These are phyloP conservation scores for Synchytrium microbalum DNA, from an alignment of 371 early-diverging fungal genomes.

Conservation along the genomic window DNA sequence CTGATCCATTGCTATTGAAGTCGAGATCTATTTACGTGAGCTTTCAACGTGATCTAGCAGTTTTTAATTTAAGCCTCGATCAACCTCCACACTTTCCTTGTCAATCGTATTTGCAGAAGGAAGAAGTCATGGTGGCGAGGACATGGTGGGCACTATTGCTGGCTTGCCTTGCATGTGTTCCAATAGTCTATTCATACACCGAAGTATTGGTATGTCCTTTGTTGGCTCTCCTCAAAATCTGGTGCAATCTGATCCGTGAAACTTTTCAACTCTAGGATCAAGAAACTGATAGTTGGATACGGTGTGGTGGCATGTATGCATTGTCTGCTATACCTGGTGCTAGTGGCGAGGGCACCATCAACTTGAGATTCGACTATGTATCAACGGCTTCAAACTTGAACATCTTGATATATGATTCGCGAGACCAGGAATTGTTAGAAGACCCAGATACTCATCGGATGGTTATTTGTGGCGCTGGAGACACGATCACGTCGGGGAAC, in stretches of 20 bases:
- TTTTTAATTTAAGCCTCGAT: too few species aligned
- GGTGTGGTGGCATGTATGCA: not conserved
- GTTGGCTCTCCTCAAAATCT: not conserved
- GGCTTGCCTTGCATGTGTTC: too few species aligned
- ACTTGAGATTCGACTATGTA: not conserved
- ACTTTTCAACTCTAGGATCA: not conserved
- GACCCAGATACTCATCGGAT: not conserved
- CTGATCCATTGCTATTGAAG: too few species aligned
- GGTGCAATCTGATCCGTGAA: not conserved
- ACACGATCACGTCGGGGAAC: conserved; percentile 6
- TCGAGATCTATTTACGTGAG: too few species aligned
- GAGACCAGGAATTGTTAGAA: not conserved
- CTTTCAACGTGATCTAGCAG: too few species aligned
- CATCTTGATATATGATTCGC: not conserved
- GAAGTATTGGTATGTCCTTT: not conserved
- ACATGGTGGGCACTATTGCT: too few species aligned
- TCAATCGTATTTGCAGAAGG: too few species aligned
- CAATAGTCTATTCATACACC: not conserved
- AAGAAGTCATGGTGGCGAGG: too few species aligned
- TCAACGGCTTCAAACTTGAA: not conserved
- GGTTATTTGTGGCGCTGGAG: conserved; percentile 1
- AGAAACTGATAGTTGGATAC: not conserved
- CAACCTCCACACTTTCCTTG: too few species aligned
- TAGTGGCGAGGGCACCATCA: not conserved
- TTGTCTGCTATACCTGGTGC: not conserved